Percentiles rank a stretch among this genome's conserved stretches.
These are phyloP conservation scores for Chlorella sorokiniana DNA, from an alignment of 139 green algal species.

Conservation along the genomic window DNA sequence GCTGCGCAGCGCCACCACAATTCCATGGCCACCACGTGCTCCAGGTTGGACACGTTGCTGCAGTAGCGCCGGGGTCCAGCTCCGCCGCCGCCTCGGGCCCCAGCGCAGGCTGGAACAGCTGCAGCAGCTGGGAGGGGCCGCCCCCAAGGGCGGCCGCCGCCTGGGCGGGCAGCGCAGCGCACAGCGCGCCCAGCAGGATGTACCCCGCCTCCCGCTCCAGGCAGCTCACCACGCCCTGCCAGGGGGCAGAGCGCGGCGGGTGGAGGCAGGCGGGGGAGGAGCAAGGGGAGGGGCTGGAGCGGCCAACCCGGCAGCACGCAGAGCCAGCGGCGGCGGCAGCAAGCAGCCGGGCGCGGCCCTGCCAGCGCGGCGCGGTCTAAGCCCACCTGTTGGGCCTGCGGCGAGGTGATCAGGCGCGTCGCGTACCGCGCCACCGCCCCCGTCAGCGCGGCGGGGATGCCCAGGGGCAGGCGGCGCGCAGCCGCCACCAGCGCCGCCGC, in stretches of 20 bases:
- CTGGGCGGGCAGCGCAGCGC: conserved; percentile 27
- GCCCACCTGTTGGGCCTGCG: conserved; percentile 5
- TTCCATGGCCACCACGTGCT: conserved; percentile 67
- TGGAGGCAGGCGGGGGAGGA: too few relatives aligned
- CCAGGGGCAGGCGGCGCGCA: conserved; percentile 59
- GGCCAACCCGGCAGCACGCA: background rate
- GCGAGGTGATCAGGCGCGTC: conserved; percentile 44
- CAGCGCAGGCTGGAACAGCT: conserved; percentile 62
- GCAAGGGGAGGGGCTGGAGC: background rate
- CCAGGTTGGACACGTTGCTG: conserved; percentile 35
- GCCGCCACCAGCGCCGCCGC: conserved; percentile 67
- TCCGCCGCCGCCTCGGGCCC: conserved; percentile 41
- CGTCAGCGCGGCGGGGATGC: conserved; percentile 63
- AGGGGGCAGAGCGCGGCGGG: background rate
- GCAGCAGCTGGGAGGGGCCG: conserved; percentile 41
- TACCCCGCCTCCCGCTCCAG: conserved; percentile 72
- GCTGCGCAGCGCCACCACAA: conserved; percentile 79
- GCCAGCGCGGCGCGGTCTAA: background rate
- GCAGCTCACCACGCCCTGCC: conserved; percentile 25
- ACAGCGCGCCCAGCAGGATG: conserved; percentile 71
- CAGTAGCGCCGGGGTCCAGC: conserved; percentile 45
- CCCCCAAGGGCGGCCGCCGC: conserved; percentile 6
- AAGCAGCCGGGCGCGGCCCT: background rate
- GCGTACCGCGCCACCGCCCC: conserved; percentile 55
- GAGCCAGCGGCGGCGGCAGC: background rate